Conservation (phyloP, 2,329 filamentous ascomycete genomes). For the Fusarium humuli region DNA sequence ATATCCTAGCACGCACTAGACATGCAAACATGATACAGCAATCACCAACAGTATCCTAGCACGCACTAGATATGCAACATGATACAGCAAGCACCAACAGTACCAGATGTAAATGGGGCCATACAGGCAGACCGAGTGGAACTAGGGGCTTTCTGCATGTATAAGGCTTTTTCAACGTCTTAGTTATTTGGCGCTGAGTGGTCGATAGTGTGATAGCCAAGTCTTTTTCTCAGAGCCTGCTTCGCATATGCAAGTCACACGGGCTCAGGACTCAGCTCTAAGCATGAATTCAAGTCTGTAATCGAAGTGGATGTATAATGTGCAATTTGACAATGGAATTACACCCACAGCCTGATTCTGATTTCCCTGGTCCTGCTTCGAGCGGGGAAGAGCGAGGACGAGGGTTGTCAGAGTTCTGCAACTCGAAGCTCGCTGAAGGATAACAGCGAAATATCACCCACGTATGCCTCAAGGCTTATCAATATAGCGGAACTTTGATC, state of each 20-base stretch:
- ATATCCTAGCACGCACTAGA: background rate
- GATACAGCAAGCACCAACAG: background rate
- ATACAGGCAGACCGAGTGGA: background rate
- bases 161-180: background rate
- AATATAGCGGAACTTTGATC: background rate
- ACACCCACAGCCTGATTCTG: background rate
- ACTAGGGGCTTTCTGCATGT: background rate
- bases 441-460: background rate
- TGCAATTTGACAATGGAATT: background rate
- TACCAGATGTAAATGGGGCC: background rate
- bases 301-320: conserved; percentile 1
- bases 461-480: background rate
- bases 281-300: background rate
- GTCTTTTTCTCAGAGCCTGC: conserved; percentile 8
- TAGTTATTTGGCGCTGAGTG: background rate
- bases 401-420: background rate
- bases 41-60: background rate
- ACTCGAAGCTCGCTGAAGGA: background rate
- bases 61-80: background rate
- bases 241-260: conserved; percentile 18
- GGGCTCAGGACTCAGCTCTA: conserved; percentile 8
- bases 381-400: background rate
- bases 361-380: background rate
- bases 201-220: background rate
- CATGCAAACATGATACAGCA: background rate